A percentile compares a stretch with the other conserved stretches of the same genome.
phyloP scores from a whole-genome alignment of 495 filamentous ascomycete species.

The Aspergillus olivimuriae region DNA sequence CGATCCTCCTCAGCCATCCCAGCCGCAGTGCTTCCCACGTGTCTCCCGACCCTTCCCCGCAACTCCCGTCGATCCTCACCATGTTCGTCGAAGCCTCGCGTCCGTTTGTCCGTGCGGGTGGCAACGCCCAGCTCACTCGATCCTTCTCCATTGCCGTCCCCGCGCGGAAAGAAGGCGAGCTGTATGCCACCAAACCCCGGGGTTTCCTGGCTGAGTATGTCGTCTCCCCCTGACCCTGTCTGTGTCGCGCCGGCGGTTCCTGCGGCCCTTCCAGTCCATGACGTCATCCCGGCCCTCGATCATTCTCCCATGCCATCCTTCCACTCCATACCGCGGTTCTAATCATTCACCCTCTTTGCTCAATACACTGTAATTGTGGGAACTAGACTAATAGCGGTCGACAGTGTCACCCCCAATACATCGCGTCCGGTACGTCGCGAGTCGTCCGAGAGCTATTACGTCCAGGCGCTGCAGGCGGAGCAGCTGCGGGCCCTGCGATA shows the following conservation, averaged over 20 bases:
- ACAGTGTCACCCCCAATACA: too few species aligned
- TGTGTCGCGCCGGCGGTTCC: neutral
- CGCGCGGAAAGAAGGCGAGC: slow-evolving; percentile 57
- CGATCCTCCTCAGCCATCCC: too few species aligned
- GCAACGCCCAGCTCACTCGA: slow-evolving; percentile 35
- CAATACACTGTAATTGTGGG: too few species aligned
- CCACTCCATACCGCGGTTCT: neutral
- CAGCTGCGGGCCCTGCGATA: neutral
- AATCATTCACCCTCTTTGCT: too few species aligned
- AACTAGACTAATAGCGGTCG: too few species aligned
- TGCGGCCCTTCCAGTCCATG: slow-evolving; percentile 7
- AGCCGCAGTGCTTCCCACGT: too few species aligned
- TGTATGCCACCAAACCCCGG: slow-evolving; percentile 42
- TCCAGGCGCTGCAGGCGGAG: neutral
- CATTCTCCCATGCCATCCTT: neutral
- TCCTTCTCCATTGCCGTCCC: slow-evolving; percentile 51
- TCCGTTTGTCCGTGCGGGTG: slow-evolving; percentile 39
- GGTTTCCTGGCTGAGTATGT: slow-evolving; percentile 38
- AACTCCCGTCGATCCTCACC: slow-evolving; percentile 2
- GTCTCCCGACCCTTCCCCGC: neutral
- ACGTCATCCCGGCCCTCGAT: slow-evolving; percentile 10
- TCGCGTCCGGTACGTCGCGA: too few species aligned
- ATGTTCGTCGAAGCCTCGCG: slow-evolving; percentile 21
- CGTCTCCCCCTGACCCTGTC: neutral
- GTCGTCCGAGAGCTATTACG: neutral